Base-by-base conservation (phyloP, 257 asterid species). In the Solanum rostratum region DNA sequence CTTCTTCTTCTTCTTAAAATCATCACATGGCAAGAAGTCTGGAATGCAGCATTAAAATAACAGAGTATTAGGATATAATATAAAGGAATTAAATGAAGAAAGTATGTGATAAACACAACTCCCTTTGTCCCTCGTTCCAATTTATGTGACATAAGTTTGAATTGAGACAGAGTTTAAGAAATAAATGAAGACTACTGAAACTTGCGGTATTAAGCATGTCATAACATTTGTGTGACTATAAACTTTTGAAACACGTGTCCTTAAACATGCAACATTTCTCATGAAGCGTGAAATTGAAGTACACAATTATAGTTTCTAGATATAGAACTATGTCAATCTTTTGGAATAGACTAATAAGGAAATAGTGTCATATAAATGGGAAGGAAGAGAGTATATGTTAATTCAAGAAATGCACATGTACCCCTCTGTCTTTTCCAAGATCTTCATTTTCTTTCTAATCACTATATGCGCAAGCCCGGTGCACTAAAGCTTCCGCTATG, bases 1-100 rank as follows among this genome's bases (percentile, higher is more conserved):
- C 91, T 89, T 97, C 83, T 93, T 96, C 93, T 94, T 94, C 91
- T 93, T 93, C 94, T 92, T 94, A 57, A 85, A 86, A 66, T 94
- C 97, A 76, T 94, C 97, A 76, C 86, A 85, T 29, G 91, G 91
- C 69, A 92, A 92, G 81, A 91, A 55, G 88, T 96, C 99, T 95
- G 94, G 85, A 85, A 39, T 68, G 33, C 20, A 20, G 76, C 30
- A 81, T 68, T 46, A 52, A 27, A 81, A 2, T 46, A 69, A 7
- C 10, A 41, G 49, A 60, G 49, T 81, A 66, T 82, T 45, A 60
- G 79, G 43, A 43, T 3, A 43, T 3, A 33, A 82, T 60, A 46
- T 65, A 2, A 60, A 49, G 30, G 22, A 20, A 27, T 18, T 30
- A 9, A 41, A 57, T 22, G 76, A 82, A 62, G 18, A 66, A 16